These are phyloP conservation scores for Acacia crassicarpa DNA, from an alignment of 306 rosid genomes.

Conservation along the genomic window DNA sequence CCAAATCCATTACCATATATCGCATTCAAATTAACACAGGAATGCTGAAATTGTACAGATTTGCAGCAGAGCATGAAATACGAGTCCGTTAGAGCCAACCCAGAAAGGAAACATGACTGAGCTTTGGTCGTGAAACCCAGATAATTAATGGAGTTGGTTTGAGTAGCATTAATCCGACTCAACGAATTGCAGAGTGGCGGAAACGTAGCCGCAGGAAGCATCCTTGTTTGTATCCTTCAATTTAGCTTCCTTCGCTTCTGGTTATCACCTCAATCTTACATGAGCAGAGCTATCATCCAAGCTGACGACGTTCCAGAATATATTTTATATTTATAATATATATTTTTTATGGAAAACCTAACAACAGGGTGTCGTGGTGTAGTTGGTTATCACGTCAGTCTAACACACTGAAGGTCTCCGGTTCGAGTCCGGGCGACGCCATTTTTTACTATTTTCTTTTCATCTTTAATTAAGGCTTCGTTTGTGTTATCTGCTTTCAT, in stretches of 20 bases:
- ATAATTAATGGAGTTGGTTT: conserved; percentile 20
- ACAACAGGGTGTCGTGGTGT: conserved; percentile 47
- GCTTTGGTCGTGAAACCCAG: conserved; percentile 22
- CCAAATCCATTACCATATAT: conserved; percentile 22
- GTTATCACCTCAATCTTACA: neutral
- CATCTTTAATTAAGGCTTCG: neutral
- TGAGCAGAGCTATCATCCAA: too few relatives aligned
- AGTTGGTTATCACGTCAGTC: conserved; percentile 96
- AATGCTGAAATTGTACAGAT: conserved; percentile 29
- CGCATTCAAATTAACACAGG: conserved; percentile 21
- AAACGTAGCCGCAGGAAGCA: conserved; percentile 44
- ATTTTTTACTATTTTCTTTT: fast-evolving
- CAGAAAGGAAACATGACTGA: conserved; percentile 20
- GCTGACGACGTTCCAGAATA: too few relatives aligned
- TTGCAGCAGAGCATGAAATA: conserved; percentile 19
- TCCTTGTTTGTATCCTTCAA: conserved; percentile 9
- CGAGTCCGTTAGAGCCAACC: neutral
- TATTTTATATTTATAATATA: too few relatives aligned
- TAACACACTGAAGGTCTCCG: conserved; percentile 94
- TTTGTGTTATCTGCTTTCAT: neutral
- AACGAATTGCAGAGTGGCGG: conserved; percentile 36
- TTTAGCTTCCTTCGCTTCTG: neutral
- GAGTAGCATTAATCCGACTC: neutral
- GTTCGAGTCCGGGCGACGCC: conserved; percentile 69
- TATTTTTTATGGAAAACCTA: too few relatives aligned